These are phyloP conservation scores for Vanrija sp. DNA, from an alignment of 1,284 basidiomycete species.

Conservation along the genomic window DNA sequence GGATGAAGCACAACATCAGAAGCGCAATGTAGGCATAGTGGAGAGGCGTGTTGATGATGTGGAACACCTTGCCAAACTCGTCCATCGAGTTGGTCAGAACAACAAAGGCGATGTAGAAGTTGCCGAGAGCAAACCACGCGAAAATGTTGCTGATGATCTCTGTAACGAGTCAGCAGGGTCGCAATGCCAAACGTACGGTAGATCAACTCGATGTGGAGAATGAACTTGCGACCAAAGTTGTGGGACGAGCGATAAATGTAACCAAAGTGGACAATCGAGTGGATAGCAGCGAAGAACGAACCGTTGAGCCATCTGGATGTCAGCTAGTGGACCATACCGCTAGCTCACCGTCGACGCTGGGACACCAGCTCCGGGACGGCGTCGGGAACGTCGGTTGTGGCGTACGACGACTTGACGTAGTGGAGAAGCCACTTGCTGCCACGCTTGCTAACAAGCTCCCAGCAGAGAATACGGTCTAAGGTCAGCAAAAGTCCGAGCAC, in stretches of 20 bases:
- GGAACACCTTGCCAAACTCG: slow-evolving; percentile 27
- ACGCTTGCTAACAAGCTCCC: slow-evolving; percentile 88
- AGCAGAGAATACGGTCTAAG: slow-evolving; percentile 67
- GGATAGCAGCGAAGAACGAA: slow-evolving; percentile 91
- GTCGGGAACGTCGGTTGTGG: slow-evolving; percentile 87
- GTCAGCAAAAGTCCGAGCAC: neutral
- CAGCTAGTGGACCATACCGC: slow-evolving; percentile 54
- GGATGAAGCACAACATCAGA: slow-evolving; percentile 82
- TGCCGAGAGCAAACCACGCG: slow-evolving; percentile 85
- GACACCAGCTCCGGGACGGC: slow-evolving; percentile 85
- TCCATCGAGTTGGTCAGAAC: slow-evolving; percentile 22
- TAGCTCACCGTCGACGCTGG: slow-evolving; percentile 89
- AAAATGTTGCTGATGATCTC: slow-evolving; percentile 82
- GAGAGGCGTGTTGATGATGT: slow-evolving; percentile 70
- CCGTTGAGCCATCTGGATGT: slow-evolving; percentile 76
- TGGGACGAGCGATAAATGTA: slow-evolving; percentile 90
- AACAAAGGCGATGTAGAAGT: slow-evolving; percentile 82
- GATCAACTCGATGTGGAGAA: slow-evolving; percentile 89
- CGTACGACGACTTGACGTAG: slow-evolving; percentile 89
- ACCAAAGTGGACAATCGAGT: slow-evolving; percentile 83
- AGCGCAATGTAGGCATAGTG: slow-evolving; percentile 85
- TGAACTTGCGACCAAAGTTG: slow-evolving; percentile 75
- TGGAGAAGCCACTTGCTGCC: slow-evolving; percentile 82
- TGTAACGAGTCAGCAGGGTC: slow-evolving; percentile 2
- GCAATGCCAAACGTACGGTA: slow-evolving; percentile 57